Evolutionary conservation across 2,329 filamentous ascomycete species (phyloP).

Genomic region (Trichoderma cornu-damae): DNA sequence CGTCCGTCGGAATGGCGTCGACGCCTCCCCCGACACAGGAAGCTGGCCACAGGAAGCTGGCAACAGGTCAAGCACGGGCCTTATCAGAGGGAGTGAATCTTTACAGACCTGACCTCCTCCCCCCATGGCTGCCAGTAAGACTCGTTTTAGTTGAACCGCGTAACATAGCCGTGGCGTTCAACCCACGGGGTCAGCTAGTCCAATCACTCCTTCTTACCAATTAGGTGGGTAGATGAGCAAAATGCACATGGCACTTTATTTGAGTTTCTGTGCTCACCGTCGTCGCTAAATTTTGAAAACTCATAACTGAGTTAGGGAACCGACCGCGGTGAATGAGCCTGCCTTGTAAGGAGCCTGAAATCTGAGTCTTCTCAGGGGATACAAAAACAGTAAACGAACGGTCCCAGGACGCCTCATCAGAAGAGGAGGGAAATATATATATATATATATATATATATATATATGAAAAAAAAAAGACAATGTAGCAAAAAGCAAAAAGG

Average conservation of each 20-base stretch:
- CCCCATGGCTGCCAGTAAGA: background rate
- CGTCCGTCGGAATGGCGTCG: background rate
- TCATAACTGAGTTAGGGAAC: background rate
- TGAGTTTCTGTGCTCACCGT: background rate
- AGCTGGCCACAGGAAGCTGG: background rate
- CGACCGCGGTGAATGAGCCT: background rate
- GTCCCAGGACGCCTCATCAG: background rate
- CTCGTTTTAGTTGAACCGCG: background rate
- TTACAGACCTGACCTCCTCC: background rate
- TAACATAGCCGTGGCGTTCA: background rate
- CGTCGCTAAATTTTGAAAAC: background rate
- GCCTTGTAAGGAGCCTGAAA: conserved; percentile 1
- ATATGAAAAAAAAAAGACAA: too few species aligned
- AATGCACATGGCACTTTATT: background rate
- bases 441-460: too few species aligned
- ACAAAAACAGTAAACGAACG: background rate
- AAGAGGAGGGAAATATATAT: background rate
- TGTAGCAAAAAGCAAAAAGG: background rate
- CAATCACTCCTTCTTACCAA: background rate
- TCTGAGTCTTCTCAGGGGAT: background rate
- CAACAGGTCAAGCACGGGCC: background rate
- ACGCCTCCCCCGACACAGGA: background rate
- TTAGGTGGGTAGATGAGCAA: background rate
- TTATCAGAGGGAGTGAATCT: conserved; percentile 2
- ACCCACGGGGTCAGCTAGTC: background rate